These are phyloP conservation scores for Fusarium lateritium DNA, from an alignment of 2,329 filamentous ascomycete species.

Conservation along the genomic window DNA sequence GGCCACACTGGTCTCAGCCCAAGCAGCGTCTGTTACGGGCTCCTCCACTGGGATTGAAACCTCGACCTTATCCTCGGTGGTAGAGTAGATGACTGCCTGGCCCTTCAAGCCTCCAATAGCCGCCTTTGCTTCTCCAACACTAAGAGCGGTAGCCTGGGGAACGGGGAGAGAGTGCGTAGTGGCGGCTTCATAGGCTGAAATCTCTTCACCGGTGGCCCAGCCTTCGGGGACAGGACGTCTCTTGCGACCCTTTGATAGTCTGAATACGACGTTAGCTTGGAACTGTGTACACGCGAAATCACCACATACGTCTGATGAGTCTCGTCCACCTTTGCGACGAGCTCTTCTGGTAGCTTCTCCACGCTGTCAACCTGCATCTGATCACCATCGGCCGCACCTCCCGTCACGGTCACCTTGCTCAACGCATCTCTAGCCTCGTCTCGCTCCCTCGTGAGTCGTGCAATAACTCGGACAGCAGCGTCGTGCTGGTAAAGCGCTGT, in stretches of 20 bases:
- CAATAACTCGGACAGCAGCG: constrained; percentile 95
- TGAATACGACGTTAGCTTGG: constrained; percentile 55
- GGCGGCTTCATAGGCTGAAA: constrained; percentile 66
- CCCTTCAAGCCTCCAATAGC: constrained; percentile 84
- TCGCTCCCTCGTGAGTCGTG: constrained; percentile 88
- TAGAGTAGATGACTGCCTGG: constrained; percentile 80
- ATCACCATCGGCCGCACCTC: constrained; percentile 74
- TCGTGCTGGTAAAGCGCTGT: constrained; percentile 97
- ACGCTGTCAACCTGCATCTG: constrained; percentile 91
- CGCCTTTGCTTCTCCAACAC: constrained; percentile 72
- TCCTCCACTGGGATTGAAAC: constrained; percentile 76
- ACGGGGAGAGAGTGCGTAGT: constrained; percentile 64
- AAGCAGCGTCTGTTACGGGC: constrained; percentile 76
- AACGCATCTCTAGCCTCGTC: constrained; percentile 93
- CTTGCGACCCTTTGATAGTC: constrained; percentile 88
- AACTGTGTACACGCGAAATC: neutral
- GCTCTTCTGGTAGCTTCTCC: constrained; percentile 79
- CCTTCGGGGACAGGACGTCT: constrained; percentile 88
- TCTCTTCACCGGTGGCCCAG: constrained; percentile 83
- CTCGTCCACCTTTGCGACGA: constrained; percentile 82
- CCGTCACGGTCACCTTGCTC: constrained; percentile 84
- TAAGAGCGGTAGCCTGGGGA: constrained; percentile 64
- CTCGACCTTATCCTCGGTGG: constrained; percentile 77
- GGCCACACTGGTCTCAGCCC: constrained; percentile 77
- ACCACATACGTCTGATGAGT: constrained; percentile 81